Evolutionary conservation across 768 basidiomycete species (phyloP).

Genomic region (Glaciozyma martinii): DNA sequence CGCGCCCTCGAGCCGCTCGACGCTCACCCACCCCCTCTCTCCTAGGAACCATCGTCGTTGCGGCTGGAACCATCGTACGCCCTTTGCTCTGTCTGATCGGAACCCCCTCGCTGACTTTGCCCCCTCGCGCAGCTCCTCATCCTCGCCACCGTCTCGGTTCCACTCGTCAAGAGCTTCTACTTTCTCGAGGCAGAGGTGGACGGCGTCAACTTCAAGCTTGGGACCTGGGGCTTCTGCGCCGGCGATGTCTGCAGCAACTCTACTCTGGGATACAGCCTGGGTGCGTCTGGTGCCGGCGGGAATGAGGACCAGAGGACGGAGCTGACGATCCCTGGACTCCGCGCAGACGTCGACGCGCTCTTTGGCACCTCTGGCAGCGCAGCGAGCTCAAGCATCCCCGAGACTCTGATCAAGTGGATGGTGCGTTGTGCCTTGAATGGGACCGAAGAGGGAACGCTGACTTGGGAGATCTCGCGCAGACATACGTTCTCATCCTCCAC

Average conservation of each 20-base stretch:
- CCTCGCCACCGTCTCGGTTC: constrained; percentile 82
- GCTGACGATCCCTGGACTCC: constrained; percentile 3
- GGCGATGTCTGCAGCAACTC: constrained; percentile 64
- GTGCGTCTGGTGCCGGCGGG: not conserved
- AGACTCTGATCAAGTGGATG: constrained; percentile 82
- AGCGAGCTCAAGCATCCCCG: constrained; percentile 62
- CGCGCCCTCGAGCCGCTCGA: not conserved
- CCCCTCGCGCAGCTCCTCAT: constrained; percentile 50
- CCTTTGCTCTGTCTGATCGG: not conserved
- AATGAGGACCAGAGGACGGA: not conserved
- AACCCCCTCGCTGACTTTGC: not conserved
- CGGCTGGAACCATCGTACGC: constrained; percentile 20
- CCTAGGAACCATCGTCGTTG: constrained; percentile 25
- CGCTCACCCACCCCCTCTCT: not conserved
- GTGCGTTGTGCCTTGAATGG: too few relatives aligned
- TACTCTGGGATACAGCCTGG: constrained; percentile 74
- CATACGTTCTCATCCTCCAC: constrained; percentile 84
- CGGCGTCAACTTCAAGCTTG: constrained; percentile 48
- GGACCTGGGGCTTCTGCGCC: constrained; percentile 81
- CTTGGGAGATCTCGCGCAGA: constrained; percentile 38
- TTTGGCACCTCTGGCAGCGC: constrained; percentile 70
- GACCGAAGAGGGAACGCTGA: too few relatives aligned
- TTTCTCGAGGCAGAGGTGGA: constrained; percentile 57
- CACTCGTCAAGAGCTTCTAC: constrained; percentile 75
- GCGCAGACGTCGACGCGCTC: constrained; percentile 69